Evolutionary conservation across 2,329 filamentous ascomycete genomes (phyloP).

Genomic region (Aureobasidium pullulans): DNA sequence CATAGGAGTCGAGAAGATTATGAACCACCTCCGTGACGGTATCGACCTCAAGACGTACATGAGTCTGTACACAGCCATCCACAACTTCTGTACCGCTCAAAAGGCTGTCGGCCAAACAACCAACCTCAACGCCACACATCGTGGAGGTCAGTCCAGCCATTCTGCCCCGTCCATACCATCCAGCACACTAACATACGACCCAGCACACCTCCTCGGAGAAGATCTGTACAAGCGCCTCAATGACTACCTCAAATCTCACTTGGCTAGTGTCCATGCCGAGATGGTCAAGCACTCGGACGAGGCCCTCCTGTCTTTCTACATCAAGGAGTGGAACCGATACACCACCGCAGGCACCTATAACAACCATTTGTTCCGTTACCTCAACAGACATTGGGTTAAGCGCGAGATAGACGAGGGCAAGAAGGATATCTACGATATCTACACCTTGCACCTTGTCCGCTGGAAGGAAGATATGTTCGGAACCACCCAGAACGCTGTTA

Average conservation of each 20-base stretch:
- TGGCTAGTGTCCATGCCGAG: slow-evolving; percentile 60
- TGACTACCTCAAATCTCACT: slow-evolving; percentile 71
- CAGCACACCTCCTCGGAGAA: slow-evolving; percentile 89
- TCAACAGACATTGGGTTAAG: slow-evolving; percentile 98
- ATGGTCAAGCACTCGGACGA: slow-evolving; percentile 82
- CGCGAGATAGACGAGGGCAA: slow-evolving; percentile 98
- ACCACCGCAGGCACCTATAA: slow-evolving; percentile 95
- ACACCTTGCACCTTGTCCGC: slow-evolving; percentile 89
- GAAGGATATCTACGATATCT: slow-evolving; percentile 96
- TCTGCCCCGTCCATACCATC: background rate
- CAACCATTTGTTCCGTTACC: slow-evolving; percentile 91
- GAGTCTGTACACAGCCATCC: slow-evolving; percentile 93
- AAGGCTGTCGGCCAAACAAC: slow-evolving; percentile 63
- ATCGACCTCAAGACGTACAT: slow-evolving; percentile 97
- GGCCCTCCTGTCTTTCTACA: slow-evolving; percentile 85
- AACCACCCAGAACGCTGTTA: slow-evolving; percentile 77
- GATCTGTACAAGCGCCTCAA: slow-evolving; percentile 92
- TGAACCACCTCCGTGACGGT: slow-evolving; percentile 83
- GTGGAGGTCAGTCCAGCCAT: slow-evolving; percentile 54
- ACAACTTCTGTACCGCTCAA: slow-evolving; percentile 98
- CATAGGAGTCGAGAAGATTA: slow-evolving; percentile 81
- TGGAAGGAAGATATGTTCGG: slow-evolving; percentile 91
- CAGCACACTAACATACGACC: slow-evolving; percentile 6
- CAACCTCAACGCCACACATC: slow-evolving; percentile 50
- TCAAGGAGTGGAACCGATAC: slow-evolving; percentile 92